Conservation (phyloP, 139 green algal genomes). For the Coccomyxa sp. region DNA sequence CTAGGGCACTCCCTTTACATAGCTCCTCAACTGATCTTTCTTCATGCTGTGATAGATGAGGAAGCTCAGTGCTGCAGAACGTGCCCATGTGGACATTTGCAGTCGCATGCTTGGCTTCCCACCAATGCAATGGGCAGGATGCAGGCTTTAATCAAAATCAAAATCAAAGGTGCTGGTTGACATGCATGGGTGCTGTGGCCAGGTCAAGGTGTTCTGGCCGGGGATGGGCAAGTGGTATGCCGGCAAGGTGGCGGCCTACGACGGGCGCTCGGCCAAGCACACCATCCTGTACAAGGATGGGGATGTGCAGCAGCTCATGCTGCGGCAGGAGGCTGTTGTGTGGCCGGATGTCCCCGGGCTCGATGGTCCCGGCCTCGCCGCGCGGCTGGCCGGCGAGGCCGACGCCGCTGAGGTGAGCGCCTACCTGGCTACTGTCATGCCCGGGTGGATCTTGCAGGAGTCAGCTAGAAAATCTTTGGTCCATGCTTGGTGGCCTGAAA, state of each 20-base stretch:
- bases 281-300: constrained; percentile 55
- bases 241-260: constrained; percentile 43
- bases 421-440: too few relatives aligned
- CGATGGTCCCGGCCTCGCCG: neutral
- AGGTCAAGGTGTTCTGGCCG: constrained; percentile 57
- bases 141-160: neutral
- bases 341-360: constrained; percentile 19
- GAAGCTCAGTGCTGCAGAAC: neutral
- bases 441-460: too few relatives aligned
- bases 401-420: neutral
- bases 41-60: neutral
- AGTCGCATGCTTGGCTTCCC: neutral
- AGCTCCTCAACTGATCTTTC: neutral
- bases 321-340: constrained; percentile 54
- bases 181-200: neutral
- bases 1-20: neutral
- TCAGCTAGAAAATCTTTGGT: too few relatives aligned
- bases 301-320: constrained; percentile 37
- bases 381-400: neutral
- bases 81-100: neutral
- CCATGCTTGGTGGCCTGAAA: too few relatives aligned
- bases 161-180: neutral
- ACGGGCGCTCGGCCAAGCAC: constrained; percentile 35
- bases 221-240: constrained; percentile 52
- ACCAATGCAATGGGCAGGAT: neutral